Conservation (phyloP, 139 green algal genomes). For the Bryopsis sp. region DNA sequence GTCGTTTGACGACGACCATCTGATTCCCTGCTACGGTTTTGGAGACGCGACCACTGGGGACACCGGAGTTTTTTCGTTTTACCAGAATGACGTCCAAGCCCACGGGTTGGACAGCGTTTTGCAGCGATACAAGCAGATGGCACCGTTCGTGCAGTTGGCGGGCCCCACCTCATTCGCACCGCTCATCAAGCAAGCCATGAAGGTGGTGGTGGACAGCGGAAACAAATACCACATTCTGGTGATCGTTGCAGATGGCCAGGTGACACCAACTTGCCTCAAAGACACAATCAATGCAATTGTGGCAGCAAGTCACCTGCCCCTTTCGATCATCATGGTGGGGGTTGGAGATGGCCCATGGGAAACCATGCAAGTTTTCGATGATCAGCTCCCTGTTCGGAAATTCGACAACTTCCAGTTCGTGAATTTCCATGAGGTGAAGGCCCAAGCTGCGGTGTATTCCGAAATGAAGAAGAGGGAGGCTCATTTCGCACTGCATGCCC, state of each 20-base stretch:
- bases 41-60: constrained; percentile 25
- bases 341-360: constrained; percentile 45
- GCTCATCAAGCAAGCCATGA: constrained; percentile 33
- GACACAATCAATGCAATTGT: constrained; percentile 43
- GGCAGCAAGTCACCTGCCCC: constrained; percentile 31
- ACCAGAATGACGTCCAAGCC: constrained; percentile 3
- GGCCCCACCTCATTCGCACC: constrained; percentile 42
- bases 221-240: constrained; percentile 54
- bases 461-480: constrained; percentile 21
- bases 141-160: constrained; percentile 21
- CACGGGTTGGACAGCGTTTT: constrained; percentile 25
- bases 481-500: constrained; percentile 33
- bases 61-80: constrained; percentile 21
- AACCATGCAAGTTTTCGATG: constrained; percentile 41
- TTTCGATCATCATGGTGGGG: constrained; percentile 44
- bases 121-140: constrained; percentile 21
- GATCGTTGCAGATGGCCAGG: constrained; percentile 50
- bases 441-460: constrained; percentile 3
- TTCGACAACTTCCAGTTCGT: constrained; percentile 44
- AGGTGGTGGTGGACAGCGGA: constrained; percentile 23
- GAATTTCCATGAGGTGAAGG: constrained; percentile 30
- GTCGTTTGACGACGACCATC: constrained; percentile 46
- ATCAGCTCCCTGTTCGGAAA: constrained; percentile 17
- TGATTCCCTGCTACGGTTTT: constrained; percentile 45
- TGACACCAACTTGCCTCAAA: constrained; percentile 16